Evolutionary conservation across 2,329 filamentous ascomycete species (phyloP).

Genomic region (Verticillium klebahnii): DNA sequence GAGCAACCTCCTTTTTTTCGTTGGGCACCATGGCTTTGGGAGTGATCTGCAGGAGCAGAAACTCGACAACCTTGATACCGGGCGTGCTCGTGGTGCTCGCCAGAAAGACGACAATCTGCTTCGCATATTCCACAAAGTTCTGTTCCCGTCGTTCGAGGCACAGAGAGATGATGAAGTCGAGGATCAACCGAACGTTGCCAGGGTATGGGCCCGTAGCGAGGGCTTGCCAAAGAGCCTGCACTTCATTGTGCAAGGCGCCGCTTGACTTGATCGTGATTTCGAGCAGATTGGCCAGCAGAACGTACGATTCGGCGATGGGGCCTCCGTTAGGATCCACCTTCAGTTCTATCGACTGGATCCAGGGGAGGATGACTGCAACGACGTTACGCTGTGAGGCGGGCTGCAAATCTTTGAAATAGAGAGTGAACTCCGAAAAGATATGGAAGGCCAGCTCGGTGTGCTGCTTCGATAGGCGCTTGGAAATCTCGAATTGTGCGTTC

Average conservation of each 20-base stretch:
- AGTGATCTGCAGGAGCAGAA: slow-evolving; percentile 82
- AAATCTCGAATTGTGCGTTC: slow-evolving; percentile 93
- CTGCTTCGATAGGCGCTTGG: slow-evolving; percentile 80
- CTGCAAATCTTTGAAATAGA: slow-evolving; percentile 85
- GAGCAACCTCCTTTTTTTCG: slow-evolving; percentile 67
- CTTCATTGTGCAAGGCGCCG: slow-evolving; percentile 86
- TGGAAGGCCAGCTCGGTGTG: slow-evolving; percentile 87
- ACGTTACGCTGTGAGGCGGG: slow-evolving; percentile 86
- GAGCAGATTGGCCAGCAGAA: slow-evolving; percentile 88
- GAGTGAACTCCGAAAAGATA: slow-evolving; percentile 92
- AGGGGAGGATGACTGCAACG: slow-evolving; percentile 89
- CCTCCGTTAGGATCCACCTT: slow-evolving; percentile 89
- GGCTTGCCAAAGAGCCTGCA: slow-evolving; percentile 96
- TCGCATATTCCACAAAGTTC: slow-evolving; percentile 96
- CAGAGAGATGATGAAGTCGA: slow-evolving; percentile 93
- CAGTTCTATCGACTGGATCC: slow-evolving; percentile 92
- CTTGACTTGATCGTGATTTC: slow-evolving; percentile 95
- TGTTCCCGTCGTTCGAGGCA: slow-evolving; percentile 93
- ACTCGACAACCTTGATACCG: slow-evolving; percentile 89
- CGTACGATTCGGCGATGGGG: slow-evolving; percentile 87
- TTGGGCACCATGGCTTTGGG: slow-evolving; percentile 97
- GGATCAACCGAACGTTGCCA: slow-evolving; percentile 87
- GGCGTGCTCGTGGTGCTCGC: slow-evolving; percentile 71
- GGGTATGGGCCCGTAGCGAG: slow-evolving; percentile 87
- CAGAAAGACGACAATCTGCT: slow-evolving; percentile 95